Evolutionary conservation across 495 filamentous ascomycete species (phyloP), one percentile per base, ranked within the genome.

Genomic region (Penicillium cosmopolitanum): DNA sequence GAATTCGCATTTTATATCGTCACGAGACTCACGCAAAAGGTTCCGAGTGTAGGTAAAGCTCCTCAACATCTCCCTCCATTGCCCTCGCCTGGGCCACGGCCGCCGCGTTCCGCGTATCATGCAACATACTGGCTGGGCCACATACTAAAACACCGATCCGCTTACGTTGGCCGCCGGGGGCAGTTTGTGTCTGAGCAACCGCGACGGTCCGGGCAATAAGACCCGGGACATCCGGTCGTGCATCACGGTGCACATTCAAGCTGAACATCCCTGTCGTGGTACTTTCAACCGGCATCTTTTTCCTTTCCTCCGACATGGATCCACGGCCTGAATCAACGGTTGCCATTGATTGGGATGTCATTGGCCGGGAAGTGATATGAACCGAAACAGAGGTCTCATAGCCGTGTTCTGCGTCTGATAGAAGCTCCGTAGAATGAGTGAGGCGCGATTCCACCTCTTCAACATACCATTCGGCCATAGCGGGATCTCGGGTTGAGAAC

Each of bases 31-130:
- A 85, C 73, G 75, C 76, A 68, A 85, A 85, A 56, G 76, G 67
- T 57, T 85, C 82, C 1, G 75, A 73, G 70, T 84, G 82, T 48
- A 84, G 57, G 70, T 80, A 83, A 4, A 85, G 70, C 66, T 82
- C 80, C 50, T 73, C 72, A n/a, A 72, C 63, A 40, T 64, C 65
- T 0, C 78, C 78, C 11, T 55, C 62, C n/a, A 80, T 23, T 7
- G 79, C 69, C 51, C 72, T 51, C 33, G 67, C 46, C 63, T 84
- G 79, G 43, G 75, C 81, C 3, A 63, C 56, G 15, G 82, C 81
- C 3, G 79, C 80, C 16, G 78, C 80, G 59, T 83, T 78, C 12
- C 76, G 67, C 1, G 78, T 78, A 64, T 79, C 79, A 58, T 81
- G 73, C 53, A 80, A 57, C 73, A 85, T 79, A 31, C 73, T 77